A percentile compares a stretch with the other conserved stretches of the same genome.
These are phyloP conservation scores for Clavariopsis aquatica DNA, from an alignment of 495 filamentous ascomycete genomes.

Conservation along the genomic window DNA sequence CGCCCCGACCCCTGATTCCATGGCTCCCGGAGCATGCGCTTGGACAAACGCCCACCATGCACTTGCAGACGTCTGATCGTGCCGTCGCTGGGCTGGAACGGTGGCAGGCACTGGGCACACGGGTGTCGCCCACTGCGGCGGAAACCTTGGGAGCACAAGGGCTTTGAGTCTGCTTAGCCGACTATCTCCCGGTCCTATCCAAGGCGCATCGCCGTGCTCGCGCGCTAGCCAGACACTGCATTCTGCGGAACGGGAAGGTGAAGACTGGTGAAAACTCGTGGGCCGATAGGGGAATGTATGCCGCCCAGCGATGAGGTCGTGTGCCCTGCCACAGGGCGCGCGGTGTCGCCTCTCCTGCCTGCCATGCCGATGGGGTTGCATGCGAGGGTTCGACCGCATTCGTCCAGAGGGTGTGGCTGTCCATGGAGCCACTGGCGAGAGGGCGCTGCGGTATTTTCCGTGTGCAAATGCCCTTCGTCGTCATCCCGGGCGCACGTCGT, in stretches of 20 bases:
- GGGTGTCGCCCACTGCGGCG: not conserved
- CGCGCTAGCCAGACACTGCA: not conserved
- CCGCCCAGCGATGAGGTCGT: not conserved
- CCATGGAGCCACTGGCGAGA: not conserved
- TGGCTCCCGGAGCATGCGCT: not conserved
- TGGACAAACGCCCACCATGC: not conserved
- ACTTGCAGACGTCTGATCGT: not conserved
- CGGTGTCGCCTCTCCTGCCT: not conserved
- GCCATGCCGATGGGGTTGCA: not conserved
- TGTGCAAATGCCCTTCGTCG: not conserved
- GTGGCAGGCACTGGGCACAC: not conserved
- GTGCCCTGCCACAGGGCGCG: not conserved
- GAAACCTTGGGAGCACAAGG: not conserved
- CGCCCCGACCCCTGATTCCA: constrained; percentile 14
- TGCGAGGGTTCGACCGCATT: not conserved
- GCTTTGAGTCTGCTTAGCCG: constrained; percentile 11
- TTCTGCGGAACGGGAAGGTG: constrained; percentile 7
- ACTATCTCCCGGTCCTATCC: constrained; percentile 21
- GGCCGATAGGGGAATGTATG: not conserved
- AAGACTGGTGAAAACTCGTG: not conserved
- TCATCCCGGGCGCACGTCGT: not conserved
- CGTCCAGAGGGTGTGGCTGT: not conserved
- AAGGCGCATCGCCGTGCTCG: not conserved
- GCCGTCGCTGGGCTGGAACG: not conserved
- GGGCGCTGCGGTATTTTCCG: not conserved